Evolutionary conservation across 441 rosid species (phyloP).

Genomic region (Francoa sonchifolia): DNA sequence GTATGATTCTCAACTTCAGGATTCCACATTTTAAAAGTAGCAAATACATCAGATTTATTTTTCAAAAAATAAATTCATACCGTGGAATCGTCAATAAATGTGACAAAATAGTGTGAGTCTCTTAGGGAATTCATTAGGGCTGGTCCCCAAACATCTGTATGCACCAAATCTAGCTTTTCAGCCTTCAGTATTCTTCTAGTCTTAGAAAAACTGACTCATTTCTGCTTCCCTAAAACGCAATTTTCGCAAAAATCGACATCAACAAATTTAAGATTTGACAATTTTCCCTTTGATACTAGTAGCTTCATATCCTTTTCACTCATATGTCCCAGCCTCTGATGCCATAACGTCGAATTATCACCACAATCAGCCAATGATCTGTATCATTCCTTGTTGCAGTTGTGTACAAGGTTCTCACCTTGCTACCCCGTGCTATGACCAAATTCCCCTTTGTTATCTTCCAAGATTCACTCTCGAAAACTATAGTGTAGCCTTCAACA

Average conservation of each 20-base stretch:
- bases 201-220: background rate
- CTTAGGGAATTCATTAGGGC: background rate
- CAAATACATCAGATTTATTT: background rate
- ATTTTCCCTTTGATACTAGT: background rate
- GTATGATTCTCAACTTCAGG: background rate
- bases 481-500: background rate
- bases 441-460: background rate
- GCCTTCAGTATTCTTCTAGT: background rate
- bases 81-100: background rate
- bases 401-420: background rate
- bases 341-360: background rate
- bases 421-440: background rate
- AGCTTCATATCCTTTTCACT: constrained; percentile 1
- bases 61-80: constrained; percentile 3
- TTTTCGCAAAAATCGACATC: background rate
- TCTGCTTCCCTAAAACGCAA: constrained; percentile 3
- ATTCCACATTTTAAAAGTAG: constrained; percentile 2
- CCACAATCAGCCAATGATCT: background rate
- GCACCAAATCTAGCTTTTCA: background rate
- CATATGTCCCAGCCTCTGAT: background rate
- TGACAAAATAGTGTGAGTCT: background rate
- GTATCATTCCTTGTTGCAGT: background rate
- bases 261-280: background rate
- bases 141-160: constrained; percentile 2
- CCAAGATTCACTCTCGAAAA: background rate